Base-by-base conservation (phyloP, 2,329 filamentous ascomycete genomes). In the Cytospora piceicola region DNA sequence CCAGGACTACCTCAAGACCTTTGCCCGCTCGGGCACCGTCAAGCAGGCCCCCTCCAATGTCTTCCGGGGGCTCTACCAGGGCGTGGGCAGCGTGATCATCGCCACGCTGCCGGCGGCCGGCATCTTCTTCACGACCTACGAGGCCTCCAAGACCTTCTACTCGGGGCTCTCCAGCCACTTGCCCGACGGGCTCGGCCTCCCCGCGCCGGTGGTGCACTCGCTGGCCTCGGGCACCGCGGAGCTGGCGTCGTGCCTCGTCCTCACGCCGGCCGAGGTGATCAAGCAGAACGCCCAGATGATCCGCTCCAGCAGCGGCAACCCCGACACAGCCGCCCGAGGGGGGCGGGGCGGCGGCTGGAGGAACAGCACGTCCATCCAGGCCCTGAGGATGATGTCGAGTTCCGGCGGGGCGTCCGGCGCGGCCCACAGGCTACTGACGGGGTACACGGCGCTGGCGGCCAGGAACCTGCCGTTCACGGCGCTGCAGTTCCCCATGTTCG, bases 261-360 rank as follows among this genome's bases (percentile, higher is more conserved):
- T 97, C 42, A 94, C 93, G 0, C 94, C 93, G 0, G 92, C 93
- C 17, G 93, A 97, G 75, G 92, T 96, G 9, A 86, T 97, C 69
- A 97, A 97, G 79, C 93, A 96, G 75, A 97, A 97, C 76, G 93
- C 94, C 0, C 93, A 97, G 76, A 93, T 97, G 85, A 81, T 95
- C 0, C 81, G 73, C 36, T 73, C 61, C n/a, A 17, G 68, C n/a
- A 17, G 68, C 20, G 72, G 72, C 69, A 27, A 70, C 66, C 20
- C 60, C 39, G 51, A 49, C 30, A 30, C n/a, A 24, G 17, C 36
- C 9, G 32, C 32, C 29, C 27, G 27, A 9, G 24, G 4, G 1
- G 36, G 57, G 11, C 27, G 27, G 5, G 24, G 4, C 1, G 36
- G 57, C 11, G 57, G 61, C 29, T 80, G 78, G 5, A 62, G 65